Base-by-base conservation (phyloP, 2,329 filamentous ascomycete genomes). In the Pseudonectria buxi region DNA sequence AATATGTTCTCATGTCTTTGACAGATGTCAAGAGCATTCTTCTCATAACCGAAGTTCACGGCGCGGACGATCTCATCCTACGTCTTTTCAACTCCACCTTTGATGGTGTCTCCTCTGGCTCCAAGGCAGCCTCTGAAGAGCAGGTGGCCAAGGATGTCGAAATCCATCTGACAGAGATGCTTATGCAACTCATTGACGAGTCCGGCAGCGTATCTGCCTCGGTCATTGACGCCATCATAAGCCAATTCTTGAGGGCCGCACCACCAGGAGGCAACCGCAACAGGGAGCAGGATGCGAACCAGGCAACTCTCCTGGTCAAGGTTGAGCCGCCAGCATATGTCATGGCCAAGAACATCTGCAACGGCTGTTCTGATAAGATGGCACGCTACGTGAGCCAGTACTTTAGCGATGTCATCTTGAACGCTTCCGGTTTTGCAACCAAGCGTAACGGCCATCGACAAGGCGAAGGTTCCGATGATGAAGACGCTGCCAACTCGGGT, bases 311-410 rank as follows among this genome's bases (percentile, higher is more conserved):
- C 13, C 68, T 86, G n/a, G 68, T 86, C 35, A 94, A 94, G 55
- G 84, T 92, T 44, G 83, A 94, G 37, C 90, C 92, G 2, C 79
- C 88, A 12, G 89, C 92, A 2, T 98, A 98, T 64, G 83, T 92
- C 55, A 94, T 96, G 84, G 90, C 92, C 14, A 94, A 94, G 62
- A 86, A 85, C 3, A 81, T 98, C 29, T 98, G 92, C 67, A 92
- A 88, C 52, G 76, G 76, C 13, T 94, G 82, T 49, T 79, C 86
- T 1, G 90, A 95, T 49, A 94, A 94, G 62, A 95, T 98, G 90
- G 83, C 87, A 1, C 83, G 88, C 43, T 87, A 94, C 48, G 83
- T 96, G 37, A 90, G 87, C 47, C 88, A 94, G 54, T 98, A 96
- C 59, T 98, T 98, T 59, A 94, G 88, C 61, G 88, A 94, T 37